These are phyloP conservation scores for Lathyrus sativus DNA, from an alignment of 306 rosid species.

Conservation along the genomic window DNA sequence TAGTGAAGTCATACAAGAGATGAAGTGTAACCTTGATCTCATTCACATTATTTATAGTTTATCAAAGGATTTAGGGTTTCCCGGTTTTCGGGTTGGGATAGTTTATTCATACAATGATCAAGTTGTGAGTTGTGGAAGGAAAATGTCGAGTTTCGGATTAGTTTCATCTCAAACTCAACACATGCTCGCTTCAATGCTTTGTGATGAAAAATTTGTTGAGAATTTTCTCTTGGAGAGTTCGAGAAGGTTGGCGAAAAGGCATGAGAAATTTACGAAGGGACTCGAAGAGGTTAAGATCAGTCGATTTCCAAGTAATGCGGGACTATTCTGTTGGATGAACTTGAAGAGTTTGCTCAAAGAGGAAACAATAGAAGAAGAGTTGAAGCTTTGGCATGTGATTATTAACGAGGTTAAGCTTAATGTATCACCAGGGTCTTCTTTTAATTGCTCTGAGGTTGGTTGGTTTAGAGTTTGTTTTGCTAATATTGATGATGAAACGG, in stretches of 20 bases:
- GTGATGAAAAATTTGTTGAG: constrained; percentile 56
- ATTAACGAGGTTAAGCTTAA: constrained; percentile 79
- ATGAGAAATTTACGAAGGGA: constrained; percentile 46
- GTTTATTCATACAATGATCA: constrained; percentile 78
- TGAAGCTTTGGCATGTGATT: constrained; percentile 67
- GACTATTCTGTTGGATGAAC: constrained; percentile 87
- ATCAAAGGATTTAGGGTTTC: constrained; percentile 93
- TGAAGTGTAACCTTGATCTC: constrained; percentile 59
- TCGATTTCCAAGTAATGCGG: constrained; percentile 75
- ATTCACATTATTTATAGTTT: constrained; percentile 74
- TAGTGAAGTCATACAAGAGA: constrained; percentile 59
- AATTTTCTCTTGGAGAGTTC: constrained; percentile 56
- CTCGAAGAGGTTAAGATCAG: constrained; percentile 61
- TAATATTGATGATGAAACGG: constrained; percentile 72
- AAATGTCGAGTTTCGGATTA: constrained; percentile 94
- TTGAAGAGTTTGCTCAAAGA: constrained; percentile 58
- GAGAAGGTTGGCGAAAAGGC: constrained; percentile 54
- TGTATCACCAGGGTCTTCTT: constrained; percentile 92
- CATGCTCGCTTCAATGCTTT: constrained; percentile 68
- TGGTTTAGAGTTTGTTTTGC: constrained; percentile 98
- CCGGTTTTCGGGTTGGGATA: constrained; percentile 85
- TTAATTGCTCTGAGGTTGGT: constrained; percentile 74
- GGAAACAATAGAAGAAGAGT: constrained; percentile 59
- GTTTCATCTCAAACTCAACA: constrained; percentile 81
- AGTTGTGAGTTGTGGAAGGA: constrained; percentile 63